phyloP scores from a whole-genome alignment of 2,329 filamentous ascomycete species.

The Phaeosphaeriaceae sp. region DNA sequence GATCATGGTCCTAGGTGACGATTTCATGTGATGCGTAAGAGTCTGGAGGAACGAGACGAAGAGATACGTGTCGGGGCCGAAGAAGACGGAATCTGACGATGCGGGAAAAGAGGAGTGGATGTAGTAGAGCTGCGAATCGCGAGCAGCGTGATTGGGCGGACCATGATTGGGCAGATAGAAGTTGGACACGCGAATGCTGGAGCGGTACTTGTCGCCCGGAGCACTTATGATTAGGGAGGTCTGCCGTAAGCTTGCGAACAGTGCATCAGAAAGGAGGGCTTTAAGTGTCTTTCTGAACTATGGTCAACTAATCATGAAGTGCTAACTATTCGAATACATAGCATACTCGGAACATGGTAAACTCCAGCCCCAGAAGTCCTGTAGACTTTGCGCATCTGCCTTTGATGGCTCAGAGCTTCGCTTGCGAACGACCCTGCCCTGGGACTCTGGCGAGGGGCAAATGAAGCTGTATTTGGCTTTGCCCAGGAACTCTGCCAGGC shows the following conservation, averaged over 20 bases:
- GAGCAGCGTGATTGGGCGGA: conserved; percentile 7
- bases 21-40: conserved; percentile 13
- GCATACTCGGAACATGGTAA: conserved; percentile 25
- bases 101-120: conserved; percentile 32
- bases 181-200: conserved; percentile 29
- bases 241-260: conserved; percentile 16
- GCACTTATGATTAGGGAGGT: conserved; percentile 13
- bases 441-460: conserved; percentile 30
- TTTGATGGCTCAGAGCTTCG: conserved; percentile 16
- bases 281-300: conserved; percentile 14
- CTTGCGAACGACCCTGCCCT: conserved; percentile 25
- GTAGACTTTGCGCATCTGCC: conserved; percentile 19
- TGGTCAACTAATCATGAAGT: background rate
- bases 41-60: conserved; percentile 26
- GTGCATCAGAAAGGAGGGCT: conserved; percentile 19
- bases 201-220: conserved; percentile 14
- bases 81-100: conserved; percentile 29
- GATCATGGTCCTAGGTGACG: conserved; percentile 17
- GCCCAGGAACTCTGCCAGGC: conserved; percentile 21
- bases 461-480: conserved; percentile 21
- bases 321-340: background rate
- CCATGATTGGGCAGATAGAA: conserved; percentile 20
- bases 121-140: conserved; percentile 19
- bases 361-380: conserved; percentile 34
- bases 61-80: conserved; percentile 32